Evolutionary conservation across 2,329 filamentous ascomycete genomes (phyloP).

Genomic region (Zymoseptoria passerinii): DNA sequence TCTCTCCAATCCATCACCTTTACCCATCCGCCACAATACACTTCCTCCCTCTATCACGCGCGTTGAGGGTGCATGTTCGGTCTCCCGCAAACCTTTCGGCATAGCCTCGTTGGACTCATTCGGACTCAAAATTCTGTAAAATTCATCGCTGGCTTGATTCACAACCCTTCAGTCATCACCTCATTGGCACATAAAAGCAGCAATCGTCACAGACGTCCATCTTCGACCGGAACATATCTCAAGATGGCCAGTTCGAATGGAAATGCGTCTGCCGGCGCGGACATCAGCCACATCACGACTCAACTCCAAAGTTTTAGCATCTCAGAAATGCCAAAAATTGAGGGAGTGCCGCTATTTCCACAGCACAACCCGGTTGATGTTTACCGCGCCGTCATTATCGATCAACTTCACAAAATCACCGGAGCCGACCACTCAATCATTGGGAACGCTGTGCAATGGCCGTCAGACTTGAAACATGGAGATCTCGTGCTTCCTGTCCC

Average conservation of each 20-base stretch:
- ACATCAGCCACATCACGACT: conserved; percentile 22
- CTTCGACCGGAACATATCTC: background rate
- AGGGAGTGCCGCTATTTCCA: conserved; percentile 42
- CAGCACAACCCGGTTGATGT: conserved; percentile 68
- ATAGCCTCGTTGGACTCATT: conserved; percentile 4
- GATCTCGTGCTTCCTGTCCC: conserved; percentile 72
- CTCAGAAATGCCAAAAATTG: conserved; percentile 19
- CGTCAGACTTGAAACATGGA: conserved; percentile 69
- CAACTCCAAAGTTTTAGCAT: conserved; percentile 25
- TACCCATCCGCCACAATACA: background rate
- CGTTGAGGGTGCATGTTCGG: conserved; percentile 10
- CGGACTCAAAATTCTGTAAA: conserved; percentile 4
- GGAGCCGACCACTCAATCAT: conserved; percentile 63
- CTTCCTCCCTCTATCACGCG: background rate
- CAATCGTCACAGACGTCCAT: background rate
- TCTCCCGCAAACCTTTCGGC: conserved; percentile 1
- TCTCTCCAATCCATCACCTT: background rate
- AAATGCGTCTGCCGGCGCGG: conserved; percentile 1
- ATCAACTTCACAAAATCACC: conserved; percentile 58
- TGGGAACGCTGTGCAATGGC: conserved; percentile 71
- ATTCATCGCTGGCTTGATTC: conserved; percentile 8
- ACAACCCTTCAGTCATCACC: conserved; percentile 10
- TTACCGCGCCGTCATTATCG: conserved; percentile 68
- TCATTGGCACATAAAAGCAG: background rate
- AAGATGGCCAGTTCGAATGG: conserved; percentile 19